Evolutionary conservation across 192 early-diverging fungal species (phyloP).

Genomic region (Backusella mclennaniae): DNA sequence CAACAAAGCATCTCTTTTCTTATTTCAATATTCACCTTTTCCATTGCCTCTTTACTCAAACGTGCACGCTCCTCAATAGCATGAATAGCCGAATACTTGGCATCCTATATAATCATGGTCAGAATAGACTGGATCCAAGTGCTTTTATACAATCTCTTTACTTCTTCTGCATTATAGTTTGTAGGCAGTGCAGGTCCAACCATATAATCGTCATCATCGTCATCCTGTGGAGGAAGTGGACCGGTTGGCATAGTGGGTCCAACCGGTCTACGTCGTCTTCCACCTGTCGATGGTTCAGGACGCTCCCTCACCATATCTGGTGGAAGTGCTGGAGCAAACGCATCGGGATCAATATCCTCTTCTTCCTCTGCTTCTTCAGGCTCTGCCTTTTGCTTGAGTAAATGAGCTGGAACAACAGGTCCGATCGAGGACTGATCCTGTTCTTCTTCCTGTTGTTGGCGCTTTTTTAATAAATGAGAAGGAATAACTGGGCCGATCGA

Average conservation of each 20-base stretch:
- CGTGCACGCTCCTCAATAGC: constrained; percentile 35
- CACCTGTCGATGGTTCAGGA: neutral
- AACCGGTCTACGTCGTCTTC: constrained; percentile 19
- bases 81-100: constrained; percentile 24
- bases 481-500: constrained; percentile 12
- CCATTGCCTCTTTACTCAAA: constrained; percentile 17
- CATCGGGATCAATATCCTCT: constrained; percentile 16
- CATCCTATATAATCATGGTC: neutral
- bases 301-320: constrained; percentile 25
- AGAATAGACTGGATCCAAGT: neutral
- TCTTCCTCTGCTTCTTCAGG: neutral
- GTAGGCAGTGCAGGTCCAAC: constrained; percentile 27
- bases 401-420: constrained; percentile 6
- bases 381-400: constrained; percentile 1
- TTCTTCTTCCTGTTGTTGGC: neutral
- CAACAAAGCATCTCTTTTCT: too few species aligned
- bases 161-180: constrained; percentile 16
- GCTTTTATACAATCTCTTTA: neutral
- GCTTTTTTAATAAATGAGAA: neutral
- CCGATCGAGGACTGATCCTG: neutral
- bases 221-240: neutral
- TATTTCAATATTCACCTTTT: constrained; percentile 17
- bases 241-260: constrained; percentile 23
- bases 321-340: constrained; percentile 31
- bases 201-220: constrained; percentile 26